A percentile compares a stretch with the other conserved stretches of the same genome.
phyloP scores from a whole-genome alignment of 2,329 filamentous ascomycete species.

The Aspergillus carbonarius region DNA sequence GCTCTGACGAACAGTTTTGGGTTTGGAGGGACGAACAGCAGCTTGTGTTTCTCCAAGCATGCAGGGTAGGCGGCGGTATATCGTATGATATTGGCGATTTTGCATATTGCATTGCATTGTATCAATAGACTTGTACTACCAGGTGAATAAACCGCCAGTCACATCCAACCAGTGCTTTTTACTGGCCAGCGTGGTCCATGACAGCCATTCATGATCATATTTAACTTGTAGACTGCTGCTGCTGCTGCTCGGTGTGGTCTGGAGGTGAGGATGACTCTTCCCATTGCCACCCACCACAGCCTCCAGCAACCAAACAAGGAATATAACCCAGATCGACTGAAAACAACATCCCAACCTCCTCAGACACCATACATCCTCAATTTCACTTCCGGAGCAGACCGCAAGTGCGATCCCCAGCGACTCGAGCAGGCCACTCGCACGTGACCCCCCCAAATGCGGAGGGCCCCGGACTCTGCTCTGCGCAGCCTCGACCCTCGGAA shows the following conservation, averaged over 20 bases:
- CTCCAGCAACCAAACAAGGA: background rate
- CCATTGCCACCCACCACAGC: background rate
- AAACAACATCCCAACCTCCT: background rate
- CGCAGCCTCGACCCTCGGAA: slow-evolving; percentile 3
- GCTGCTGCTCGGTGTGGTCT: background rate
- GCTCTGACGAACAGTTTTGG: slow-evolving; percentile 95
- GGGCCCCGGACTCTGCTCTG: slow-evolving; percentile 6
- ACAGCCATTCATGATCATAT: background rate
- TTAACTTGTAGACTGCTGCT: background rate
- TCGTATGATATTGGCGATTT: background rate
- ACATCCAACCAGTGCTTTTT: background rate
- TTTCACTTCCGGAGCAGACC: background rate
- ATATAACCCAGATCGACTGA: background rate
- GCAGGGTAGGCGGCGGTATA: background rate
- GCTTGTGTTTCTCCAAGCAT: slow-evolving; percentile 65
- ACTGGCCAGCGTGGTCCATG: background rate
- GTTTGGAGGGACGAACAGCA: slow-evolving; percentile 95
- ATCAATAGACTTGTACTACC: slow-evolving; percentile 7
- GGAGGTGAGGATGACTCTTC: background rate
- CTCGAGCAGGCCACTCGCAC: slow-evolving; percentile 1
- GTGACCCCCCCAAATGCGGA: slow-evolving; percentile 17
- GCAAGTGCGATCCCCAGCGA: no score
- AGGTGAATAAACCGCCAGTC: background rate
- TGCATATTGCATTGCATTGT: slow-evolving; percentile 1
- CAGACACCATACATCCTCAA: background rate